phyloP scores from a whole-genome alignment of 2,329 filamentous ascomycete species.

The Phoma sp. region DNA sequence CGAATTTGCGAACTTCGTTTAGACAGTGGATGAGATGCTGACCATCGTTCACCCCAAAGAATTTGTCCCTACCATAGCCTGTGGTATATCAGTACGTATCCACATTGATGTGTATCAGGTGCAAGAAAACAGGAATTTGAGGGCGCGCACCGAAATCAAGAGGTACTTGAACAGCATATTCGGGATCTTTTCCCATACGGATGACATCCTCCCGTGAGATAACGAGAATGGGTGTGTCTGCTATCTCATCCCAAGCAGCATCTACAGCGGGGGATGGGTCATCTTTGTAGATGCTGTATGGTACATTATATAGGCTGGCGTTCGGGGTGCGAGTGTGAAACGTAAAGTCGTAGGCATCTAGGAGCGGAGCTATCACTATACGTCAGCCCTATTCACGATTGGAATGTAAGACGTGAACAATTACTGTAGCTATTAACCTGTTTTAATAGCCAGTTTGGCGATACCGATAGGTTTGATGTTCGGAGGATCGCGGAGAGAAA shows the following conservation, averaged over 20 bases:
- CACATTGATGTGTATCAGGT: background rate
- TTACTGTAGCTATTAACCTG: background rate
- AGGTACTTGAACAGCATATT: conserved; percentile 5
- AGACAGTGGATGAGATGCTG: conserved; percentile 8
- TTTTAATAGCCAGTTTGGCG: background rate
- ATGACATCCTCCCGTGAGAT: background rate
- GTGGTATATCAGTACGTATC: background rate
- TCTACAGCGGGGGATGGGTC: conserved; percentile 13
- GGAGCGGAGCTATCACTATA: background rate
- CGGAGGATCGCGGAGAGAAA: background rate
- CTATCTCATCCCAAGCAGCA: conserved; percentile 13
- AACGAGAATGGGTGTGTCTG: background rate
- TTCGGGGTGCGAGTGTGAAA: conserved; percentile 1
- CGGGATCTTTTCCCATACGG: conserved; percentile 13
- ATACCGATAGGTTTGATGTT: background rate
- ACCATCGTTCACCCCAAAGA: conserved; percentile 9
- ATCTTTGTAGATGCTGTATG: conserved; percentile 17
- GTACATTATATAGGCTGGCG: conserved; percentile 16
- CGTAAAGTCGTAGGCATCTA: background rate
- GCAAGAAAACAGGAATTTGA: too few species aligned
- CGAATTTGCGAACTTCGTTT: conserved; percentile 10
- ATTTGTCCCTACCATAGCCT: conserved; percentile 6
- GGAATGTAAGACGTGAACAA: background rate
- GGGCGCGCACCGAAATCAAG: conserved; percentile 1
- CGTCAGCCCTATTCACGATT: background rate